Percentiles rank a stretch among this genome's conserved stretches.
Evolutionary conservation across 805 yeast genomes (phyloP).

Genomic region (Ogataea degrootiae): DNA sequence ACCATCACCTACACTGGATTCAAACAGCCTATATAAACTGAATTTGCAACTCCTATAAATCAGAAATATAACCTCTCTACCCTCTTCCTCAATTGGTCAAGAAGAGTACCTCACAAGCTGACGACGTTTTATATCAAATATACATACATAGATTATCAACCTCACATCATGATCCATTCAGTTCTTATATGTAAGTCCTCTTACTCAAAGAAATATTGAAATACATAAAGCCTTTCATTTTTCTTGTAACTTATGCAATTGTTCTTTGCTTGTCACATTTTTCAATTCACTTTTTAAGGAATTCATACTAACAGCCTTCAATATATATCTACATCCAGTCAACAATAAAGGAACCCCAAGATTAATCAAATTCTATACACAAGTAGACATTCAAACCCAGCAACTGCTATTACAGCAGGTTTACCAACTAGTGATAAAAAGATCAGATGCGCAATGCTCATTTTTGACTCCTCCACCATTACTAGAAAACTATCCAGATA

Average conservation of each 20-base stretch:
- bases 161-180: constrained; percentile 67
- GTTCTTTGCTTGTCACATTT: neutral
- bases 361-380: constrained; percentile 85
- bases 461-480: constrained; percentile 87
- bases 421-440: constrained; percentile 63
- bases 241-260: too few relatives aligned
- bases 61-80: too few relatives aligned
- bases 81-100: too few relatives aligned
- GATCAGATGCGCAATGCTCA: constrained; percentile 77
- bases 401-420: constrained; percentile 77
- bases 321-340: constrained; percentile 37
- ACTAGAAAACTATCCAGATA: constrained; percentile 58
- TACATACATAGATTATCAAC: neutral
- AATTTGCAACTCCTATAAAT: too few relatives aligned
- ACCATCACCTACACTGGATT: too few relatives aligned
- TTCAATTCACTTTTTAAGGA: neutral
- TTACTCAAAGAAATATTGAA: too few relatives aligned
- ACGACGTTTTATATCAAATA: neutral
- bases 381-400: constrained; percentile 82
- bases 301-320: constrained; percentile 3
- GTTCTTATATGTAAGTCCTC: constrained; percentile 66
- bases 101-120: too few relatives aligned
- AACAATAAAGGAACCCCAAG: constrained; percentile 90
- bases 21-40: too few relatives aligned
- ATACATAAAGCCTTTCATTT: too few relatives aligned